Percentiles rank a stretch among this genome's conserved stretches.
These are phyloP conservation scores for Linanthus parryae DNA, from an alignment of 148 eudicot species.

Conservation along the genomic window DNA sequence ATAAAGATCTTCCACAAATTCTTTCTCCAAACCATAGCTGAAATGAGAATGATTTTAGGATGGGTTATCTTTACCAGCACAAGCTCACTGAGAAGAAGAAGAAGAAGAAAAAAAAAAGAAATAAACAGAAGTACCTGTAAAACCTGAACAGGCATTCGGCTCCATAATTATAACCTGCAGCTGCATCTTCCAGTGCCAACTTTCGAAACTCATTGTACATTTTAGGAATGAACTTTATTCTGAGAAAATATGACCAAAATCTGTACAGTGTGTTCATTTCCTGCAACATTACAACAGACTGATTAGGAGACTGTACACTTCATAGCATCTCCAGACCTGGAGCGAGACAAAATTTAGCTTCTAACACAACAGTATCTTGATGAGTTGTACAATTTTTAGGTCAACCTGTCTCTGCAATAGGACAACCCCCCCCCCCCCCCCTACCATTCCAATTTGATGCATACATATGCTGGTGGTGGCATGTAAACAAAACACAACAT, in stretches of 20 bases:
- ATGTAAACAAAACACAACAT: too few relatives aligned
- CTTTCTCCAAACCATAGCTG: conserved; percentile 95
- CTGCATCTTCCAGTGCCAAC: conserved; percentile 80
- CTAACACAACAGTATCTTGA: too few relatives aligned
- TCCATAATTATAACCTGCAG: conserved; percentile 77
- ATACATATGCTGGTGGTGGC: too few relatives aligned
- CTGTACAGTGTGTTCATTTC: conserved; percentile 96
- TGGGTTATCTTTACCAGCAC: too few relatives aligned
- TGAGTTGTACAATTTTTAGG: too few relatives aligned
- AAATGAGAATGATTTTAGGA: too few relatives aligned
- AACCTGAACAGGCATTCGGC: conserved; percentile 90
- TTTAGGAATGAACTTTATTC: conserved; percentile 55
- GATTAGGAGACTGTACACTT: not conserved
- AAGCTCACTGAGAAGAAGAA: too few relatives aligned
- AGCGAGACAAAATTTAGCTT: not conserved
- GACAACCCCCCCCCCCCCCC: too few relatives aligned
- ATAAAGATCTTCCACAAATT: conserved; percentile 69
- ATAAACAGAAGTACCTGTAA: conserved; percentile 51
- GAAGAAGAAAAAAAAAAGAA: not conserved
- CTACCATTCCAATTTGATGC: too few relatives aligned
- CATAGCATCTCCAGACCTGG: not conserved
- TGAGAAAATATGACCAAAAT: conserved; percentile 89
- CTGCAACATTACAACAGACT: conserved; percentile 41
- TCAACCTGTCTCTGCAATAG: too few relatives aligned
- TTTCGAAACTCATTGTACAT: conserved; percentile 83